phyloP scores from a whole-genome alignment of 2,329 filamentous ascomycete genomes.

The Chaetomiaceae sp. region DNA sequence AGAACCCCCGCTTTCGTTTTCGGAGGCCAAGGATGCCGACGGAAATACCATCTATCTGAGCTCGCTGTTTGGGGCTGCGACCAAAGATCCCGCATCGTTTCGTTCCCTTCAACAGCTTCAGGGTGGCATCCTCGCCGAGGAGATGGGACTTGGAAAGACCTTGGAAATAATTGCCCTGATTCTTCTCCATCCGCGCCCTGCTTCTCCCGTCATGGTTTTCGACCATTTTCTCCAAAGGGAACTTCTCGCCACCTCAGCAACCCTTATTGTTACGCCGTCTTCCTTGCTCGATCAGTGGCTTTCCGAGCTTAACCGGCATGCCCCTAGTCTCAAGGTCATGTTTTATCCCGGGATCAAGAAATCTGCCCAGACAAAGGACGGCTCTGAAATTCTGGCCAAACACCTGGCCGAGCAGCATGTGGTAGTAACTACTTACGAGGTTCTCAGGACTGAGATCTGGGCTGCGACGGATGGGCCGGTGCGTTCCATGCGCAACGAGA shows the following conservation, averaged over 20 bases:
- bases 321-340: slow-evolving; percentile 51
- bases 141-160: slow-evolving; percentile 82
- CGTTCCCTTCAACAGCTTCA: slow-evolving; percentile 39
- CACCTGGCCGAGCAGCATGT: slow-evolving; percentile 50
- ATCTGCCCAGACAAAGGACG: slow-evolving; percentile 36
- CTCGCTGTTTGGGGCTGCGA: slow-evolving; percentile 56
- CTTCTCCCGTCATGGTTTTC: slow-evolving; percentile 17
- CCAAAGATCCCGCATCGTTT: slow-evolving; percentile 45
- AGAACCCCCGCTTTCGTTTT: slow-evolving; percentile 41
- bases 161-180: slow-evolving; percentile 69
- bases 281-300: slow-evolving; percentile 58
- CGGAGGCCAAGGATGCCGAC: slow-evolving; percentile 38
- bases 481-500: slow-evolving; percentile 60
- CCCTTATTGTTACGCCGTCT: slow-evolving; percentile 57
- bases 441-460: slow-evolving; percentile 76
- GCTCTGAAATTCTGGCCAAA: slow-evolving; percentile 37
- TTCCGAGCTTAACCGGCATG: slow-evolving; percentile 53
- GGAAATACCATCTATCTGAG: slow-evolving; percentile 43
- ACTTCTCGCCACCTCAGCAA: slow-evolving; percentile 49
- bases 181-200: slow-evolving; percentile 51
- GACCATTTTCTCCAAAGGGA: slow-evolving; percentile 39
- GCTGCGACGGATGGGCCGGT: slow-evolving; percentile 66
- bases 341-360: slow-evolving; percentile 48
- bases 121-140: slow-evolving; percentile 68
- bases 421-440: slow-evolving; percentile 60